A percentile compares a stretch with the other conserved stretches of the same genome.
Conservation (phyloP, 345 rosid species). For the Turritis glabra region DNA sequence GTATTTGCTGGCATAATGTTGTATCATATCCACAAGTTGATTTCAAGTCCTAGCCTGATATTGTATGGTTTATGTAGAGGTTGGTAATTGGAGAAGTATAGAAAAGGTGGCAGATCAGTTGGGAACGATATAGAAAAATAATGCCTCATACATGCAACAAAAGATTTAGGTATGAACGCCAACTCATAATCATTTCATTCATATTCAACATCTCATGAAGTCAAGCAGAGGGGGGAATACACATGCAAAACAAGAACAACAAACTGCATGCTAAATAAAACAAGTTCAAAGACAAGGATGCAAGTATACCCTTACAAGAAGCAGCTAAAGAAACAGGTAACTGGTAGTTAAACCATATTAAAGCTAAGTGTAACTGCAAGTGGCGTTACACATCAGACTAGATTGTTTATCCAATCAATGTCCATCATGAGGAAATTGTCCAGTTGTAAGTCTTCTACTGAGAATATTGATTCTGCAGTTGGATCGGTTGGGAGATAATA, state of each 20-base stretch:
- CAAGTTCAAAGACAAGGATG: conserved; percentile 25
- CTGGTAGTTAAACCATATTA: conserved; percentile 20
- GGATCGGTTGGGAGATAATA: conserved; percentile 29
- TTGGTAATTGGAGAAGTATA: not conserved
- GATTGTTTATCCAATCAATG: conserved; percentile 44
- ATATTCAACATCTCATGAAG: conserved; percentile 19
- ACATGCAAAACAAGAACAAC: conserved; percentile 19
- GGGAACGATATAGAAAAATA: not conserved
- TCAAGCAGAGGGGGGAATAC: not conserved
- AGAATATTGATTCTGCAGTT: conserved; percentile 21
- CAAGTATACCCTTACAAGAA: conserved; percentile 20
- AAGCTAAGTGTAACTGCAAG: conserved; percentile 21
- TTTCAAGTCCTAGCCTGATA: not conserved
- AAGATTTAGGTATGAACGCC: conserved; percentile 9
- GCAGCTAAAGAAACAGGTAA: conserved; percentile 12
- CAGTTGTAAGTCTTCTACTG: conserved; percentile 40
- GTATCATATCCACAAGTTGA: conserved; percentile 1
- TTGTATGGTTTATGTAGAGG: not conserved
- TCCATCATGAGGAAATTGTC: conserved; percentile 48
- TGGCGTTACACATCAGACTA: conserved; percentile 20
- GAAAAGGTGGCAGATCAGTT: conserved; percentile 7
- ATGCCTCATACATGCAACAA: conserved; percentile 13
- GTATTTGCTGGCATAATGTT: not conserved
- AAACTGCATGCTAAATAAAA: conserved; percentile 22
- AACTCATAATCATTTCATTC: conserved; percentile 27